Conservation (phyloP, 331 rosid species). For the Saraca asoca region DNA sequence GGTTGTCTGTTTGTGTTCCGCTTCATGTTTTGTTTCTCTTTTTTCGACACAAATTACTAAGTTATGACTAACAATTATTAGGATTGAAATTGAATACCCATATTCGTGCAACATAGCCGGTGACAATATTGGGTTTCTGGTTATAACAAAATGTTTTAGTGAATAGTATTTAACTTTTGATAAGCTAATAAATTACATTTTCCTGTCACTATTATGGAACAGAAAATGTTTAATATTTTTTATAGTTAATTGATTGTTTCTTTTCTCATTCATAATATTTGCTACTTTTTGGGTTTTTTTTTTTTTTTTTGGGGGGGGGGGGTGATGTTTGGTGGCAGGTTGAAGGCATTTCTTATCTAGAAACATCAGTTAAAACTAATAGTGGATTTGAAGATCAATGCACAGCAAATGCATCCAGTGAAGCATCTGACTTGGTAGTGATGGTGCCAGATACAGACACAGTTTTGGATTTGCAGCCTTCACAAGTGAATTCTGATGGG, state of each 20-base stretch:
- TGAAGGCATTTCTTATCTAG: conserved; percentile 67
- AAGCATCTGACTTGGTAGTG: conserved; percentile 26
- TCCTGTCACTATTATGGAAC: conserved; percentile 24
- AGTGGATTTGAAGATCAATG: conserved; percentile 38
- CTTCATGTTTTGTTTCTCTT: too few relatives aligned
- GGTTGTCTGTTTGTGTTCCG: too few relatives aligned
- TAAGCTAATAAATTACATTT: conserved; percentile 11
- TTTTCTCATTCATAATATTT: conserved; percentile 24
- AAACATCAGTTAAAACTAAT: conserved; percentile 43
- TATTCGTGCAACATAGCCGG: too few relatives aligned
- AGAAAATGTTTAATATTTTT: neutral
- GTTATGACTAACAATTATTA: too few relatives aligned
- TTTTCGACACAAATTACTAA: too few relatives aligned
- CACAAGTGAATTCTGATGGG: conserved; percentile 38
- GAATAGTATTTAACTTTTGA: conserved; percentile 28
- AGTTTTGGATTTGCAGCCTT: conserved; percentile 37
- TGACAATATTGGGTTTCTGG: neutral
- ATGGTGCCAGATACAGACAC: conserved; percentile 28
- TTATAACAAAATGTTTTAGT: conserved; percentile 9
- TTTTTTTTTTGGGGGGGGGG: conserved; percentile 32
- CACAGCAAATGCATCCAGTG: conserved; percentile 22
- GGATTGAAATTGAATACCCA: too few relatives aligned
- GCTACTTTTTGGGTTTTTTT: too few relatives aligned
- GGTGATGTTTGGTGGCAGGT: conserved; percentile 58
- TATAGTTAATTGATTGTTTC: conserved; percentile 6